Base-by-base conservation (phyloP, 352 stramenopile genomes). In the Globisporangium viniferum region DNA sequence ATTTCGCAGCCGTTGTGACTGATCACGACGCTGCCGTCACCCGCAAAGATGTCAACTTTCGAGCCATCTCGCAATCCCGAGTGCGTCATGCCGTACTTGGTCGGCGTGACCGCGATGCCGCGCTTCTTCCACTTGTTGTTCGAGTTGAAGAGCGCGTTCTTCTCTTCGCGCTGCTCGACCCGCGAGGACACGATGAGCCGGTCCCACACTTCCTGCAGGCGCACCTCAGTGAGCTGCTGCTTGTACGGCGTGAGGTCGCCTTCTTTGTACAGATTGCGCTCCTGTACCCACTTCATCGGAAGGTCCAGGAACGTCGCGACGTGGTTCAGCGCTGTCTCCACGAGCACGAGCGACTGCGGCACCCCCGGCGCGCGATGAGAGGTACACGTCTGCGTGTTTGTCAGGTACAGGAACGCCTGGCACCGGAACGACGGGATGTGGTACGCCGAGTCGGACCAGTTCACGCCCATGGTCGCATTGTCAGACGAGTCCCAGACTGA, bases 1-100 rank as follows among this genome's bases (percentile, higher is more conserved):
- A 99, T 99, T 80, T 99, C 97, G 20, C 97, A 98, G 27, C 96
- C 97, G 39, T 96, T 96, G 69, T 99, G 96, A 10, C 86, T 96
- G n/a, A 99, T 85, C 46, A 99, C 72, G 39, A 99, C 94, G 67
- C 94, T 98, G n/a, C 95, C 96, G 69, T 99, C 84, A 14, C 68
- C 71, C 1, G 70, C 64, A 66, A 80, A 88, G 12, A 92, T 69
- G 31, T 75, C 80, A 35, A 90, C 66, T 7, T 71, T 68, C 6
- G 79, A 66, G 35, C 71, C 73, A 27, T 84, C 71, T 27, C 77
- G 72, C 18, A 73, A 70, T 10, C 71, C 97, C 4, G 82, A 85
- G 74, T 99, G 99, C 5, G 98, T 74, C 71, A 99, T 99, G 8
- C 96, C 97, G 80, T 99, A 99, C 67, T 97, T 97, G 29, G 84